Evolutionary conservation across 805 yeast species (phyloP).

Genomic region (Ogataea haglerorum): DNA sequence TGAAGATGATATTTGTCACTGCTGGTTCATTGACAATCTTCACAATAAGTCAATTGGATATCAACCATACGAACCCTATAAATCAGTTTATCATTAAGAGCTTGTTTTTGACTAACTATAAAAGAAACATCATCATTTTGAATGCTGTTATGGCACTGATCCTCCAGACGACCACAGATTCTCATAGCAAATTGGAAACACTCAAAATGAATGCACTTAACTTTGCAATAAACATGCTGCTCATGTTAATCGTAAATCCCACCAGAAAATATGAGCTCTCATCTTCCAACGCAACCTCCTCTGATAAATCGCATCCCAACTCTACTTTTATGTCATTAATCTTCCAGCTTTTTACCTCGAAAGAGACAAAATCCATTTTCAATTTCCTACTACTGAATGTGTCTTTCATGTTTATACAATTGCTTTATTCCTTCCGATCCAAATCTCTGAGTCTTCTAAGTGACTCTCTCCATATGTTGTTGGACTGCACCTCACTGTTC

Average conservation of each 20-base stretch:
- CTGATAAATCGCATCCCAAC: constrained; percentile 5
- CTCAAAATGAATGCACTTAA: constrained; percentile 9
- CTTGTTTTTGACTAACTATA: constrained; percentile 23
- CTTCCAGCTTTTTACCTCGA: constrained; percentile 40
- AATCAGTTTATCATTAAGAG: constrained; percentile 24
- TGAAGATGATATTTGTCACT: constrained; percentile 30
- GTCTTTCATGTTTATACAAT: constrained; percentile 91
- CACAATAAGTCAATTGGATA: constrained; percentile 30
- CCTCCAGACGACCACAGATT: constrained; percentile 12
- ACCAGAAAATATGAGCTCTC: constrained; percentile 1
- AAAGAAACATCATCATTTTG: constrained; percentile 23
- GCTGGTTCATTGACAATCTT: constrained; percentile 30
- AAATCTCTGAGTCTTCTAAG: constrained; percentile 88
- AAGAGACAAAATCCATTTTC: constrained; percentile 85
- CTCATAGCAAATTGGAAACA: constrained; percentile 2
- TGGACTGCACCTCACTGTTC: constrained; percentile 88
- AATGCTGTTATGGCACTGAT: constrained; percentile 15
- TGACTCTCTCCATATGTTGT: constrained; percentile 93
- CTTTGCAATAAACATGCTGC: constrained; percentile 11
- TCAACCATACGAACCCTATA: constrained; percentile 12
- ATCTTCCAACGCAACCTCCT: not conserved
- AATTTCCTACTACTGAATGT: constrained; percentile 81
- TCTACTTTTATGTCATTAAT: constrained; percentile 24
- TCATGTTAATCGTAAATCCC: constrained; percentile 17
- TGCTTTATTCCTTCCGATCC: constrained; percentile 87